Conservation (phyloP, 108 stramenopile species). For the Halocafeteria seosinensis region DNA sequence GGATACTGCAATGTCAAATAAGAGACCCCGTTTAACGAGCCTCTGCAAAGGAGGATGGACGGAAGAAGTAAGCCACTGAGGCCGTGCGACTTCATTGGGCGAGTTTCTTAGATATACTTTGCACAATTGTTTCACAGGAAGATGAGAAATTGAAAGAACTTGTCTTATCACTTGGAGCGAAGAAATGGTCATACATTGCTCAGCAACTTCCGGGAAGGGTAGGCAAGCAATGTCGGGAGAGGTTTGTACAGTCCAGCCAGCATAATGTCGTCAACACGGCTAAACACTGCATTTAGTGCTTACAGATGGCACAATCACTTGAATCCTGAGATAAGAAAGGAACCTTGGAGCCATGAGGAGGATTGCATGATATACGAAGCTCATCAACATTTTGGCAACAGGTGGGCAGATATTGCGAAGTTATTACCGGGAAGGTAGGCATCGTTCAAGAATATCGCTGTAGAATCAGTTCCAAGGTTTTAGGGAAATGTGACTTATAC, state of each 20-base stretch:
- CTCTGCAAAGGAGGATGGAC: too few relatives aligned
- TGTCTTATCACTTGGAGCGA: constrained; percentile 28
- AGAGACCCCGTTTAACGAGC: too few relatives aligned
- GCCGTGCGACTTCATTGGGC: too few relatives aligned
- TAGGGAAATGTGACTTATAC: not conserved
- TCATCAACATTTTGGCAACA: constrained; percentile 31
- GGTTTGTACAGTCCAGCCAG: constrained; percentile 27
- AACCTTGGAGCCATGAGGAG: constrained; percentile 38
- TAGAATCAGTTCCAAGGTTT: too few relatives aligned
- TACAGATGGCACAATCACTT: constrained; percentile 50
- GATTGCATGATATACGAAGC: constrained; percentile 17
- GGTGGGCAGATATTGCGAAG: constrained; percentile 51
- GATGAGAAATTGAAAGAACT: constrained; percentile 26
- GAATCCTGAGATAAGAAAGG: constrained; percentile 58
- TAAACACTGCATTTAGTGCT: not conserved
- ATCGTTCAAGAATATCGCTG: not conserved
- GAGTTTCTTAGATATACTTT: too few relatives aligned
- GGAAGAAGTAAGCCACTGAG: too few relatives aligned
- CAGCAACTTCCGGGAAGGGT: constrained; percentile 33
- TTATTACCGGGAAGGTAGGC: constrained; percentile 32
- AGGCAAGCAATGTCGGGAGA: constrained; percentile 46
- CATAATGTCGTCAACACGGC: not conserved
- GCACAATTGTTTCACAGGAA: constrained; percentile 17
- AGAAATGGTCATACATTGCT: constrained; percentile 37
- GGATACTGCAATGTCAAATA: too few relatives aligned